Evolutionary conservation across 768 basidiomycete species (phyloP).

Genomic region (Trametes sanguinea): DNA sequence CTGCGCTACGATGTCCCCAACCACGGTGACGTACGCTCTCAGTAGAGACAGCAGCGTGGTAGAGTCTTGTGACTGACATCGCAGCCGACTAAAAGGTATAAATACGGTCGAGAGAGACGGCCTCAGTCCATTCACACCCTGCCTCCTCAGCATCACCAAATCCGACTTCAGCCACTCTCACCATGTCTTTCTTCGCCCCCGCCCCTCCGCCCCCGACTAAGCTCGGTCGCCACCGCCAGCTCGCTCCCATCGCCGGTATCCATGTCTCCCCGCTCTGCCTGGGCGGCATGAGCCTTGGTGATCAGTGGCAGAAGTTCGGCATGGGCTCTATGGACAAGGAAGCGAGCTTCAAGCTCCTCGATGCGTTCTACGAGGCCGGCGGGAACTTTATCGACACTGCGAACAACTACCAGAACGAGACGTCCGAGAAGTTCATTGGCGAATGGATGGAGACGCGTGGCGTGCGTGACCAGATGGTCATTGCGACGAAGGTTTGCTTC

Average conservation of each 20-base stretch:
- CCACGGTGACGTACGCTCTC: too few relatives aligned
- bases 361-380: slow-evolving; percentile 39
- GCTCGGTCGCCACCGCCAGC: slow-evolving; percentile 34
- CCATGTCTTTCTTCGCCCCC: not conserved
- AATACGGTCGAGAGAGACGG: too few relatives aligned
- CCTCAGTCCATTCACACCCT: not conserved
- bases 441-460: slow-evolving; percentile 44
- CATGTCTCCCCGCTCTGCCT: slow-evolving; percentile 42
- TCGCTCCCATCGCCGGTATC: slow-evolving; percentile 38
- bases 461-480: slow-evolving; percentile 40
- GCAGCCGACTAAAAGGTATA: too few relatives aligned
- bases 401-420: slow-evolving; percentile 40
- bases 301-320: slow-evolving; percentile 36
- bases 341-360: slow-evolving; percentile 40
- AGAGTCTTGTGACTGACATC: too few relatives aligned
- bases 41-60: too few relatives aligned
- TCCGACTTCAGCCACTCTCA: too few relatives aligned
- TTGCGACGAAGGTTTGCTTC: slow-evolving; percentile 31
- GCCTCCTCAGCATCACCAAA: not conserved
- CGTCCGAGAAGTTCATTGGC: slow-evolving; percentile 42
- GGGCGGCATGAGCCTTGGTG: slow-evolving; percentile 42
- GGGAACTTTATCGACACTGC: slow-evolving; percentile 40
- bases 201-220: slow-evolving; percentile 28
- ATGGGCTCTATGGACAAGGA: slow-evolving; percentile 41
- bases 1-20: too few relatives aligned